Evolutionary conservation across 139 green algal genomes (phyloP).

Genomic region (Axilococcus clingmanii): DNA sequence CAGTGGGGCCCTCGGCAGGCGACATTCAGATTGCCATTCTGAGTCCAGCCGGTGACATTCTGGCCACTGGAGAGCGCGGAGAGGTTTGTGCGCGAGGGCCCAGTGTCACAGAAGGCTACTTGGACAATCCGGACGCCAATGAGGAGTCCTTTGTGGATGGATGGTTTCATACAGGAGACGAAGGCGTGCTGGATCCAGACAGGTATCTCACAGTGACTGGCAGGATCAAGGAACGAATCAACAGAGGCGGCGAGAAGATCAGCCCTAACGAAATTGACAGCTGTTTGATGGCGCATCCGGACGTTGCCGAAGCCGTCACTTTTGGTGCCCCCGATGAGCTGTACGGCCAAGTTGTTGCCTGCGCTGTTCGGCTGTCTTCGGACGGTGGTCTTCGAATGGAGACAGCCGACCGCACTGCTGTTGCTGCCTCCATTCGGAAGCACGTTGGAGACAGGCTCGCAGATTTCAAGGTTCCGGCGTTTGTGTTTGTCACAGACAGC

Average conservation of each 20-base stretch:
- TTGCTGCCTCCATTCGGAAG: conserved; percentile 25
- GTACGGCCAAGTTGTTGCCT: conserved; percentile 75
- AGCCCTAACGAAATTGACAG: conserved; percentile 50
- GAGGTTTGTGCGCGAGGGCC: conserved; percentile 71
- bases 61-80: conserved; percentile 31
- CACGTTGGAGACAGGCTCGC: conserved; percentile 38
- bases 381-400: conserved; percentile 8
- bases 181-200: conserved; percentile 61
- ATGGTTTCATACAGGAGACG: conserved; percentile 71
- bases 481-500: conserved; percentile 49
- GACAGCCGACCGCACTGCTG: background rate
- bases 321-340: conserved; percentile 74
- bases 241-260: conserved; percentile 82
- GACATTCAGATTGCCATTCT: conserved; percentile 6
- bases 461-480: conserved; percentile 61
- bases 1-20: background rate
- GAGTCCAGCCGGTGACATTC: background rate
- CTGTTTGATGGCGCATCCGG: conserved; percentile 45
- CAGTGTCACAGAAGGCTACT: conserved; percentile 77
- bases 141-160: conserved; percentile 43
- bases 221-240: conserved; percentile 90
- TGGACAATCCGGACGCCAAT: conserved; percentile 67
- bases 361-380: conserved; percentile 55
- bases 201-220: conserved; percentile 77
- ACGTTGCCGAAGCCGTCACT: conserved; percentile 65